Evolutionary conservation across 305 asterid species (phyloP).

Genomic region (Fraxinus velutina): DNA sequence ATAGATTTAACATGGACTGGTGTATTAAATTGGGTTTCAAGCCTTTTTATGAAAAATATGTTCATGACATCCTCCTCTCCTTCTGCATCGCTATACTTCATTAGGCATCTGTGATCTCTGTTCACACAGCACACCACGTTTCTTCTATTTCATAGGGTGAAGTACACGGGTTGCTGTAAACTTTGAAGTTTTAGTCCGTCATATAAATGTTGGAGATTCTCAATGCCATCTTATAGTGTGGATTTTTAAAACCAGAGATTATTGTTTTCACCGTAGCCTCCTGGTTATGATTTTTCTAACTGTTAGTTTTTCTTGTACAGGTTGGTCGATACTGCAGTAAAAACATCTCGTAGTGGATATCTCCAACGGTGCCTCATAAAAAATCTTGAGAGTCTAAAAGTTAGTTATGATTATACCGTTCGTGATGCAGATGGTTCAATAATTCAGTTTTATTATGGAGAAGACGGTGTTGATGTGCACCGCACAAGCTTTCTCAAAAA

Average conservation of each 20-base stretch:
- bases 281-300: slow-evolving; percentile 17
- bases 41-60: not conserved
- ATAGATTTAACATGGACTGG: not conserved
- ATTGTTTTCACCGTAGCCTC: not conserved
- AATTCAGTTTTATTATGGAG: slow-evolving; percentile 86
- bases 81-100: not conserved
- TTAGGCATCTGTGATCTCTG: not conserved
- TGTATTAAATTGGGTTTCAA: not conserved
- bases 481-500: slow-evolving; percentile 81
- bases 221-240: not conserved
- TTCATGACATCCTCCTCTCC: not conserved
- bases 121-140: not conserved
- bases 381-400: slow-evolving; percentile 90
- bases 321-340: slow-evolving; percentile 96
- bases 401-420: slow-evolving; percentile 87
- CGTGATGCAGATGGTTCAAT: slow-evolving; percentile 98
- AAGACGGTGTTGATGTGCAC: slow-evolving; percentile 94
- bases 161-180: not conserved
- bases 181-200: not conserved
- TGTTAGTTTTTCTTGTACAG: slow-evolving; percentile 38
- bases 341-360: slow-evolving; percentile 99
- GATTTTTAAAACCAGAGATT: slow-evolving; percentile 1
- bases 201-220: not conserved
- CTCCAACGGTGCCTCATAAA: slow-evolving; percentile 84
- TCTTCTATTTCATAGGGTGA: not conserved